Percentiles rank a stretch among this genome's conserved stretches.
These are phyloP conservation scores for Dictyostelium capitatum DNA, from an alignment of 78 protist species.

Conservation along the genomic window DNA sequence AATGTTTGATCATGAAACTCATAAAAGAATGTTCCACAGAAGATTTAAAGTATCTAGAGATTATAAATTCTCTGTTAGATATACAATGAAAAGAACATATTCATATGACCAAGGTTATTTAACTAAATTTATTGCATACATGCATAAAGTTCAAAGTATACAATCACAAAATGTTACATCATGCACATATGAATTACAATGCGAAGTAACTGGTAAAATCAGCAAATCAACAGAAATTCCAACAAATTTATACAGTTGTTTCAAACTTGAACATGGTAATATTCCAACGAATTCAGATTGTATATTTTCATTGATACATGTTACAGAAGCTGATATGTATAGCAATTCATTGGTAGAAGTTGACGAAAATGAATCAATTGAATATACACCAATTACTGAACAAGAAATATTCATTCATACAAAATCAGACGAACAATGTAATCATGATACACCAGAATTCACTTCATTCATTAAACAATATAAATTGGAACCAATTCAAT, in stretches of 20 bases:
- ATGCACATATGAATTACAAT: not conserved
- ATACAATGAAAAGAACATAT: not conserved
- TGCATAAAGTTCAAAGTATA: not conserved
- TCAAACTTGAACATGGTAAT: not conserved
- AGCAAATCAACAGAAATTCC: not conserved
- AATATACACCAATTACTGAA: conserved; percentile 14
- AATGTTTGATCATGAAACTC: conserved; percentile 12
- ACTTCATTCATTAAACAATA: not conserved
- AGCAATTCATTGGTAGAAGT: conserved; percentile 13
- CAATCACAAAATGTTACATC: conserved; percentile 8
- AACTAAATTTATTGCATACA: not conserved
- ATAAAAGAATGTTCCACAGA: conserved; percentile 14
- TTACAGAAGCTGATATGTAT: conserved; percentile 9
- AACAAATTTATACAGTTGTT: not conserved
- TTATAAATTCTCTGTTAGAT: conserved; percentile 3
- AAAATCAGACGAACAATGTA: not conserved
- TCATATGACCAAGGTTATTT: not conserved
- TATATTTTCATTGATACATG: not conserved
- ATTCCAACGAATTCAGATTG: not conserved
- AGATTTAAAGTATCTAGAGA: conserved; percentile 13
- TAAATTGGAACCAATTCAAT: not conserved
- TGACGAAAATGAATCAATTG: not conserved
- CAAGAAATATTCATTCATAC: conserved; percentile 9
- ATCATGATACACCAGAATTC: not conserved
- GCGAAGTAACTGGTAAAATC: not conserved